Base-by-base conservation (phyloP, 768 basidiomycete genomes). In the Phylloporus scabripes region DNA sequence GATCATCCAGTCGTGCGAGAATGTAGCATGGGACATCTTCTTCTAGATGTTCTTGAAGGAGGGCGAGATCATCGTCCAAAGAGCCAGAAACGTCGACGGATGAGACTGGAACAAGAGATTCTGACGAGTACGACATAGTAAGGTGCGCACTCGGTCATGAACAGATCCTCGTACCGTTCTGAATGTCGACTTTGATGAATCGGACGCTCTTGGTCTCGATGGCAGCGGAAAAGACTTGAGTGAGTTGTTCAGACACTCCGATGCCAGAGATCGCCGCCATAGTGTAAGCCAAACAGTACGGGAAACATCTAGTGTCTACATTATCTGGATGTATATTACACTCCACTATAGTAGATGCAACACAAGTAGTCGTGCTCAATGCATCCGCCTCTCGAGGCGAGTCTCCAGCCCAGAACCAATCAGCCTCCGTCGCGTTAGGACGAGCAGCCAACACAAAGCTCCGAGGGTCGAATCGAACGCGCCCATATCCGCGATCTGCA, bases 241-340 rank as follows among this genome's bases (percentile, higher is more conserved):
- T 59, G 41, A 92, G 78, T 42, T 83, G 78, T 43, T 72, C 68
- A 14, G 85, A 80, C 45, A 81, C 74, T 31, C 68, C 65, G 59
- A 92, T 90, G 21, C 86, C 87, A 54, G 86, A 88, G 5, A 76
- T 75, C 34, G 86, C 78, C 42, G 85, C 82, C 88, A 92, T 90
- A 43, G 8, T 51, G 28, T 29, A 29, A 29, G 28, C 28, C 7
- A 29, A 10, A 29, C 11, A 29, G 5, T 29, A 28, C 26, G 8
- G 8, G 26, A 28, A 28, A 9, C 7, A 4, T 28, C 26, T 28
- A 28, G 7, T 7, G 26, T 28, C 26, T 28, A 28, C 7, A 9
- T 28, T 28, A 28, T 28, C 8, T 7, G 26, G 5, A 28, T 1
- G 12, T n/a, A 4, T 17, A 11, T 20, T 8, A 38, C 24, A 28